Evolutionary conservation across 169 alveolate species (phyloP), one percentile per base, ranked within the genome.

Genomic region (Plasmodium berghei): DNA sequence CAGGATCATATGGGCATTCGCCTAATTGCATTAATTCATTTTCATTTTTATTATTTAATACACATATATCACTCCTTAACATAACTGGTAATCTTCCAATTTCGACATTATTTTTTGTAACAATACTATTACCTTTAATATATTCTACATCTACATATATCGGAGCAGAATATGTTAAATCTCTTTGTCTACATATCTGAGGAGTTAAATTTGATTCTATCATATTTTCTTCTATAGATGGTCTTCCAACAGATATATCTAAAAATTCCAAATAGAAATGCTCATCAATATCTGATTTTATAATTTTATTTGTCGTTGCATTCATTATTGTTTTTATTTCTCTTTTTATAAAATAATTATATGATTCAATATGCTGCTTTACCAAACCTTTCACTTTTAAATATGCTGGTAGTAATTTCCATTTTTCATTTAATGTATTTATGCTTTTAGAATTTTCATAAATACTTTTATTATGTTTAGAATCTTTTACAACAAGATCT

Each of bases 131-230:
- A 9, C 99, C 99, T 58, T 96, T 94, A 64, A 96, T 94, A 93
- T 98, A 98, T 89, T 97, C 99, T 48, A 98, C 96, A 88, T 97
- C 99, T 20, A 98, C 99, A 77, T 88, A 94, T 75, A 98, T 98
- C 26, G 99, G 99, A 16, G 99, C 99, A 8, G 99, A 93, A 93
- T 99, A 99, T 24, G 99, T 98, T 66, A 98, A 74, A 87, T 98
- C 99, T 62, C 99, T 94, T 61, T 97, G 89, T 64, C 99, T 94
- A 72, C 99, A 98, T 91, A 97, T 97, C 93, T 96, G 98, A 1
- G 99, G 99, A 28, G 98, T 97, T 45, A 98, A 85, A 24, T 69
- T 87, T 1, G 92, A 74, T 9, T 94, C 94, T 46, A 92, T 89
- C 92, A 92, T 90, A 92, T 96, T 96, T 83, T 97, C 99, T 83